phyloP scores from a whole-genome alignment of 345 rosid genomes.

The Boechera stricta region DNA sequence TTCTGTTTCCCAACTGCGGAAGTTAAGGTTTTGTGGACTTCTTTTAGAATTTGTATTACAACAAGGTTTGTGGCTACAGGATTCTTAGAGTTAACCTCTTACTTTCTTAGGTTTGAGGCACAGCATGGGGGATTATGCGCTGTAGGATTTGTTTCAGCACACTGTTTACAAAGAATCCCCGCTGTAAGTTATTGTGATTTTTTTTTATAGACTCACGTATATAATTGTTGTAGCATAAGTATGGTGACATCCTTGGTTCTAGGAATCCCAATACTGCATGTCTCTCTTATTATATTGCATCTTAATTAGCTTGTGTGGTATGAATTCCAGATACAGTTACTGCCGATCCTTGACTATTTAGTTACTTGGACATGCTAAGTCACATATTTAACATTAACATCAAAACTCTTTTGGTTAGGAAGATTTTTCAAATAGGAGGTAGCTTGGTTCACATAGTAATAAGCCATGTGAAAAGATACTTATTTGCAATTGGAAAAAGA shows the following conservation, averaged over 20 bases:
- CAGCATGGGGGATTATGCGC: constrained; percentile 82
- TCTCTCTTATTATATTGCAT: constrained; percentile 12
- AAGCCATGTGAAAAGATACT: constrained; percentile 1
- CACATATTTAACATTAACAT: constrained; percentile 18
- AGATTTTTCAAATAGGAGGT: constrained; percentile 10
- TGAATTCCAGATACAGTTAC: constrained; percentile 9
- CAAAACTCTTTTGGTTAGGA: constrained; percentile 21
- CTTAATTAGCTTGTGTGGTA: constrained; percentile 31
- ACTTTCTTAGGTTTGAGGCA: constrained; percentile 73
- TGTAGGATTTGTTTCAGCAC: constrained; percentile 80
- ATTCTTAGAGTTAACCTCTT: constrained; percentile 33
- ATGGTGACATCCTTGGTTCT: constrained; percentile 12
- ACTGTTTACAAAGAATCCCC: constrained; percentile 57
- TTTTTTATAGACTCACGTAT: background rate
- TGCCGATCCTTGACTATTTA: constrained; percentile 20
- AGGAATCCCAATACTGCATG: constrained; percentile 14
- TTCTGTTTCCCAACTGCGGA: constrained; percentile 54
- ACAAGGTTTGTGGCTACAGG: constrained; percentile 20
- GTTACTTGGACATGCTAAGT: constrained; percentile 19
- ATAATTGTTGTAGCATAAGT: constrained; percentile 5
- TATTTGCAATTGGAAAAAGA: constrained; percentile 9
- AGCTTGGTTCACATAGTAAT: constrained; percentile 17
- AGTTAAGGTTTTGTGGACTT: constrained; percentile 60
- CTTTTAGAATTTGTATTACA: constrained; percentile 16
- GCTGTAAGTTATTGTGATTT: constrained; percentile 57